Evolutionary conservation across 768 basidiomycete genomes (phyloP).

Genomic region (Pisolithus marmoratus): DNA sequence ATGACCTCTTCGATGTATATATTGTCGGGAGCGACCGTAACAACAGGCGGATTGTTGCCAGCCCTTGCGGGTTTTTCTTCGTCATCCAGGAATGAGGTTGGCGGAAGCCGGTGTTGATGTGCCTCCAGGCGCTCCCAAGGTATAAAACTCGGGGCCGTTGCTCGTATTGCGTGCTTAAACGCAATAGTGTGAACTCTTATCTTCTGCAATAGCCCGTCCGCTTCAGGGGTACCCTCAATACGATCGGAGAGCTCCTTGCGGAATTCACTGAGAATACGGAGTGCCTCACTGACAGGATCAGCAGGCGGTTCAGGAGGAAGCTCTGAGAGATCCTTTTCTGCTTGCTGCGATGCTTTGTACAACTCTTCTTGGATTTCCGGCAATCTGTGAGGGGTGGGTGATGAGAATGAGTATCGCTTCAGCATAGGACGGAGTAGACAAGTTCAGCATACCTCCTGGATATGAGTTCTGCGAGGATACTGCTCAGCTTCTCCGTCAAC

Average conservation of each 20-base stretch:
- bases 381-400: conserved; percentile 36
- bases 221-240: conserved; percentile 49
- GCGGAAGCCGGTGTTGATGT: not conserved
- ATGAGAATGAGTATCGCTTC: not conserved
- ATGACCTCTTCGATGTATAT: conserved; percentile 54
- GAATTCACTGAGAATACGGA: conserved; percentile 43
- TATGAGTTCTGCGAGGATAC: conserved; percentile 58
- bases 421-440: too few species aligned
- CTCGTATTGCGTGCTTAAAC: conserved; percentile 44
- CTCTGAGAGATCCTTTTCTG: conserved; percentile 26
- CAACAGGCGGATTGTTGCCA: conserved; percentile 7
- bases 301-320: conserved; percentile 49
- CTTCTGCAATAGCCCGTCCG: conserved; percentile 48
- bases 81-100: conserved; percentile 29
- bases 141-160: conserved; percentile 53
- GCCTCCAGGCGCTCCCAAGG: conserved; percentile 35
- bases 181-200: conserved; percentile 44
- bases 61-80: conserved; percentile 29
- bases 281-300: conserved; percentile 53
- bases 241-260: conserved; percentile 36
- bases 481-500: conserved; percentile 52
- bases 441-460: conserved; percentile 48
- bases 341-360: conserved; percentile 36
- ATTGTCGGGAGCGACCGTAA: not conserved
- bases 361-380: conserved; percentile 60